Evolutionary conservation across 2,329 filamentous ascomycete species (phyloP).

Genomic region (Aspergillus caelatus): DNA sequence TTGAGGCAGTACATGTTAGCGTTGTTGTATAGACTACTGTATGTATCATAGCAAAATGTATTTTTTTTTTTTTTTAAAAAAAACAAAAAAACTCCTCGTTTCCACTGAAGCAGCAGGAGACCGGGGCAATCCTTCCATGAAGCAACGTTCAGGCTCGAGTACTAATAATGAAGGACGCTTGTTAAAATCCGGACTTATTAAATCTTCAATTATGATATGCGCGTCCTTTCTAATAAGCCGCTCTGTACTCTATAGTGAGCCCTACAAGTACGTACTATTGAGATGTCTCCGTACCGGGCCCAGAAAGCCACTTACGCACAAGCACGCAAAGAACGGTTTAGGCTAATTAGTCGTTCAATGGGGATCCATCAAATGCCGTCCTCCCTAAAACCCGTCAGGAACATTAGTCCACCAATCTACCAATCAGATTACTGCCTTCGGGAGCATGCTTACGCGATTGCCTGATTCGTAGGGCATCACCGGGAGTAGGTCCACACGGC

Average conservation of each 20-base stretch:
- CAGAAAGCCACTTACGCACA: background rate
- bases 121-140: background rate
- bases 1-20: background rate
- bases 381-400: conserved; percentile 2
- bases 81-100: background rate
- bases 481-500: background rate
- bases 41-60: background rate
- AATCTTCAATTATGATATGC: background rate
- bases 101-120: background rate
- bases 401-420: background rate
- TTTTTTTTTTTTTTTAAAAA: background rate
- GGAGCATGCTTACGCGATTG: background rate
- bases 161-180: background rate
- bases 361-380: background rate
- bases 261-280: too few species aligned
- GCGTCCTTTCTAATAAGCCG: background rate
- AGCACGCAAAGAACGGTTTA: background rate
- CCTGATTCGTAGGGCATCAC: conserved; percentile 1
- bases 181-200: background rate
- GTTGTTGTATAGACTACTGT: background rate
- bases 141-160: background rate
- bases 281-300: background rate
- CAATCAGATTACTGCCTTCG: background rate
- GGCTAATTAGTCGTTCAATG: background rate
- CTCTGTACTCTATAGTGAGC: too few species aligned